These are phyloP conservation scores for Zarea fungicola DNA, from an alignment of 2,329 filamentous ascomycete species.

Conservation along the genomic window DNA sequence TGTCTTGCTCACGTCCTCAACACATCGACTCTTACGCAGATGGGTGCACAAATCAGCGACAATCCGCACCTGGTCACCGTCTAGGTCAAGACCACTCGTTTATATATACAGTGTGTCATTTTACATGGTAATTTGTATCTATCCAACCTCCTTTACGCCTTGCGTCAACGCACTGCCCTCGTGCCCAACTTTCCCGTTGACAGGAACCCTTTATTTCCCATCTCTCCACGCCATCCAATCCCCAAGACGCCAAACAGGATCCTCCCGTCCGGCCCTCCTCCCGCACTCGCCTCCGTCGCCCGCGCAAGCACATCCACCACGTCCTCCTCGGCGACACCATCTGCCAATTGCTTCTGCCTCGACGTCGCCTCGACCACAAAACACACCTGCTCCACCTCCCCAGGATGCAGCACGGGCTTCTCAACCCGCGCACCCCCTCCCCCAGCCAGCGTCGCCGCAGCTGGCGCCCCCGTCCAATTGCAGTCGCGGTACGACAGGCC, in stretches of 20 bases:
- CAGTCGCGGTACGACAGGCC: conserved; percentile 49
- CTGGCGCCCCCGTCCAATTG: conserved; percentile 46
- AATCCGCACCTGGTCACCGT: too few species aligned
- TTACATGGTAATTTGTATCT: conserved; percentile 15
- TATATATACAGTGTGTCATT: not conserved
- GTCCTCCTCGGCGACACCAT: conserved; percentile 14
- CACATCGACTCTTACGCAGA: too few species aligned
- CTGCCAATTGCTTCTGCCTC: not conserved
- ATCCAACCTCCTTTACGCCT: too few species aligned
- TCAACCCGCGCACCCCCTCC: conserved; percentile 20
- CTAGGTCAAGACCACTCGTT: too few species aligned
- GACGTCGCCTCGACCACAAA: conserved; percentile 47
- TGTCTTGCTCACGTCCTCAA: too few species aligned
- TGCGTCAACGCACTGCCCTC: conserved; percentile 33
- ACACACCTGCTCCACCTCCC: conserved; percentile 61
- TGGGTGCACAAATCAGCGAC: too few species aligned
- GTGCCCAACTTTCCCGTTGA: conserved; percentile 76
- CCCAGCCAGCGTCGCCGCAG: not conserved
- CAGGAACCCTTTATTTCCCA: conserved; percentile 84
- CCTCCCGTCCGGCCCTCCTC: conserved; percentile 41
- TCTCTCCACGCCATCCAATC: conserved; percentile 82
- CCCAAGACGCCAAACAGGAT: conserved; percentile 73
- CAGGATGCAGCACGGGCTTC: conserved; percentile 54
- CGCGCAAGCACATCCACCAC: conserved; percentile 23
- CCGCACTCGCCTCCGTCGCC: conserved; percentile 29